Evolutionary conservation across 2,329 filamentous ascomycete species (phyloP).

Genomic region (Fusarium staphyleae): DNA sequence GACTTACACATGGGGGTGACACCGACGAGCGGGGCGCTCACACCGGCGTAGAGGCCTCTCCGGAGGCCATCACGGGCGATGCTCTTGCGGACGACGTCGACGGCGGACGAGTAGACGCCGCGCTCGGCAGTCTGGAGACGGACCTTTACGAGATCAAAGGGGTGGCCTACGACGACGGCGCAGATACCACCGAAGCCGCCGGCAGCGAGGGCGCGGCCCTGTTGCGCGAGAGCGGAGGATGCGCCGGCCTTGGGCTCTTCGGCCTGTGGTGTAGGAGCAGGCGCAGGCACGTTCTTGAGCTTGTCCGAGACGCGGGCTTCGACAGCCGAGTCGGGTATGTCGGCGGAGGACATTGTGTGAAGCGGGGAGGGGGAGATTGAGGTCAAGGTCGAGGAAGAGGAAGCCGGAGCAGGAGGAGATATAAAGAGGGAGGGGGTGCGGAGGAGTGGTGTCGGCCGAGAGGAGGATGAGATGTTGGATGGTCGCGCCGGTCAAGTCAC

Average conservation of each 20-base stretch:
- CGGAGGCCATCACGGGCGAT: slow-evolving; percentile 83
- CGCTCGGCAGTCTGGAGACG: slow-evolving; percentile 94
- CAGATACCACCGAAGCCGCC: slow-evolving; percentile 94
- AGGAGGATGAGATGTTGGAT: slow-evolving; percentile 24
- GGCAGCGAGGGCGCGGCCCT: slow-evolving; percentile 82
- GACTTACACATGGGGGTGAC: slow-evolving; percentile 99
- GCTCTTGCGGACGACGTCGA: slow-evolving; percentile 91
- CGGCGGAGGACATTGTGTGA: slow-evolving; percentile 37
- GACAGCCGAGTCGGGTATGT: slow-evolving; percentile 38
- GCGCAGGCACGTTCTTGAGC: slow-evolving; percentile 53
- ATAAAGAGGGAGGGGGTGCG: slow-evolving; percentile 30
- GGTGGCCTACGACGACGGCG: slow-evolving; percentile 93
- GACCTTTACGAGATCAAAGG: slow-evolving; percentile 98
- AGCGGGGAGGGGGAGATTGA: slow-evolving; percentile 4
- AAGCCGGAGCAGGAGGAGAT: slow-evolving; percentile 9
- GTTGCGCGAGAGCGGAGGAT: slow-evolving; percentile 51
- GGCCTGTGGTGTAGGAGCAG: slow-evolving; percentile 51
- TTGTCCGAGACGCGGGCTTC: slow-evolving; percentile 50
- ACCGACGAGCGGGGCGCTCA: slow-evolving; percentile 90
- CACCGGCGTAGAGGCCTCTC: slow-evolving; percentile 92
- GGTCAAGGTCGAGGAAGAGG: neutral
- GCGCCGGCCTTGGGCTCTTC: slow-evolving; percentile 50
- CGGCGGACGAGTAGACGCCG: slow-evolving; percentile 86
- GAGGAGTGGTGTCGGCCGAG: slow-evolving; percentile 38
- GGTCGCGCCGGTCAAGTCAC: neutral